phyloP scores from a whole-genome alignment of 352 stramenopile genomes.

The Phytophthora macrochlamydospora region DNA sequence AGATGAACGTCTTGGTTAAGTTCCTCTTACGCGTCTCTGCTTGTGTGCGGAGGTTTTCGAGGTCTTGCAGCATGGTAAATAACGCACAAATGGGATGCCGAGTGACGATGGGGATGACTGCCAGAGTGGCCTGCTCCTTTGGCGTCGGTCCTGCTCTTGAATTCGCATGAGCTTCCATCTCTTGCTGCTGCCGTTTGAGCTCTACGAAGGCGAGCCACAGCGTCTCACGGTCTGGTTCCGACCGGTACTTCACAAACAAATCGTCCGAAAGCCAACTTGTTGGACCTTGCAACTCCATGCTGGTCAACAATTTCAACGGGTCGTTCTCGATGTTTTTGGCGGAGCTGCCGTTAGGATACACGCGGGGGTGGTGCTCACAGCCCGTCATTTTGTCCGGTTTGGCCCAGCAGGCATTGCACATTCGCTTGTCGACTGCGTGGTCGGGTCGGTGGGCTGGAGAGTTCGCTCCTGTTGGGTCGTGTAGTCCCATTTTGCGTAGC shows the following conservation, averaged over 20 bases:
- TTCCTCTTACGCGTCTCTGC: conserved; percentile 72
- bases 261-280: conserved; percentile 84
- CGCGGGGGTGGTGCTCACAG: conserved; percentile 64
- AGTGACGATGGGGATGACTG: conserved; percentile 57
- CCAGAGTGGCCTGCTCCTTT: conserved; percentile 28
- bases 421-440: conserved; percentile 75
- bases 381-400: conserved; percentile 59
- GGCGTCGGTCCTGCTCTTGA: background rate
- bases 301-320: conserved; percentile 19
- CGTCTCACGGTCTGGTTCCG: conserved; percentile 67
- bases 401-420: conserved; percentile 85
- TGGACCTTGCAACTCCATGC: conserved; percentile 72
- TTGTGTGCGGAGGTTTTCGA: conserved; percentile 74
- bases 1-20: conserved; percentile 81
- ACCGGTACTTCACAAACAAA: conserved; percentile 83
- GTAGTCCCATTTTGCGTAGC: conserved; percentile 72
- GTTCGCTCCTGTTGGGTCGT: conserved; percentile 28
- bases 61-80: conserved; percentile 63
- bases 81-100: conserved; percentile 70
- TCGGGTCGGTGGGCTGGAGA: conserved; percentile 51
- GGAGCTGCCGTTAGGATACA: conserved; percentile 37
- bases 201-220: conserved; percentile 57
- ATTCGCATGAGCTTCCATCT: conserved; percentile 18
- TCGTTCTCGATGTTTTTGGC: conserved; percentile 27
- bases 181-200: conserved; percentile 46